Conservation (phyloP, 2,329 filamentous ascomycete species). For the Grosmannia huntii region DNA sequence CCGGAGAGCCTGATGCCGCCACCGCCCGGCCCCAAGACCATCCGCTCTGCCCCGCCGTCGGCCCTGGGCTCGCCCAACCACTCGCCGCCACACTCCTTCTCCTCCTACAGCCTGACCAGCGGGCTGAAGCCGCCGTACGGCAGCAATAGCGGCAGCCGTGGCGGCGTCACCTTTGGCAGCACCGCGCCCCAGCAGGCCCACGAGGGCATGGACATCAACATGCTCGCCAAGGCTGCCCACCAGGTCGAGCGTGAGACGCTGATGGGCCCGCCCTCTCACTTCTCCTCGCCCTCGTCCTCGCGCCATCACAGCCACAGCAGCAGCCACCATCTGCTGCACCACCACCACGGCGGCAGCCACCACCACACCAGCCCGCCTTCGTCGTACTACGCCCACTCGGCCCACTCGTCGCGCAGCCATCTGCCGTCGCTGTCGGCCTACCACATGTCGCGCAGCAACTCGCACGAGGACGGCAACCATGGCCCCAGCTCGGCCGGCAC, state of each 20-base stretch:
- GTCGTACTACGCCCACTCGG: slow-evolving; percentile 37
- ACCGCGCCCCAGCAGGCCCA: slow-evolving; percentile 21
- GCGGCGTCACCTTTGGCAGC: slow-evolving; percentile 1
- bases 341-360: slow-evolving; percentile 5
- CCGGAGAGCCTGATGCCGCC: slow-evolving; percentile 65
- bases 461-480: slow-evolving; percentile 49
- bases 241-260: slow-evolving; percentile 49
- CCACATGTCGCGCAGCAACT: slow-evolving; percentile 84
- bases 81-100: slow-evolving; percentile 85
- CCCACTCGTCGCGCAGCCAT: slow-evolving; percentile 43
- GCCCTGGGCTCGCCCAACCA: slow-evolving; percentile 88
- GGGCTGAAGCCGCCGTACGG: slow-evolving; percentile 35
- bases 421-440: slow-evolving; percentile 74
- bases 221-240: slow-evolving; percentile 47
- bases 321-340: slow-evolving; percentile 22
- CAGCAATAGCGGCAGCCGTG: slow-evolving; percentile 15
- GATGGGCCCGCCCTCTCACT: slow-evolving; percentile 26
- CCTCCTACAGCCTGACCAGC: slow-evolving; percentile 45
- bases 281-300: slow-evolving; percentile 26
- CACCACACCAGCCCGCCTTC: slow-evolving; percentile 12
- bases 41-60: slow-evolving; percentile 78
- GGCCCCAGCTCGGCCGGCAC: neutral
- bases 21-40: slow-evolving; percentile 60
- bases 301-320: slow-evolving; percentile 31
- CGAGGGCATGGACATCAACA: slow-evolving; percentile 39